phyloP scores from a whole-genome alignment of 2,329 filamentous ascomycete species.

The Periconia macrospinosa region DNA sequence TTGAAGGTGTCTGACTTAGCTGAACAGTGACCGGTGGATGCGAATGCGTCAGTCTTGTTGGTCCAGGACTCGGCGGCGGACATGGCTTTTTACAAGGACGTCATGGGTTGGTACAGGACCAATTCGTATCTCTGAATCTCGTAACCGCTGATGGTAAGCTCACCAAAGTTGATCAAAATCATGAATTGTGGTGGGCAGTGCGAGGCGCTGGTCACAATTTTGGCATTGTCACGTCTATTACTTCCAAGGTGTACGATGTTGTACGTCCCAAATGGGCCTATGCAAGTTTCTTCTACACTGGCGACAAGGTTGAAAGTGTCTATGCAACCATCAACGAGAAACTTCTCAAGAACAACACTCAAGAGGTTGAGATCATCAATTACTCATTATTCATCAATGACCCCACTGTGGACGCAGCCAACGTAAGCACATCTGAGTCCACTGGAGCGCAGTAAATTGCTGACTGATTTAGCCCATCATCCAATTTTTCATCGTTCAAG shows the following conservation, averaged over 20 bases:
- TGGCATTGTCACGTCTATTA: constrained; percentile 30
- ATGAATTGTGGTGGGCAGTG: constrained; percentile 42
- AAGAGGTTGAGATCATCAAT: not conserved
- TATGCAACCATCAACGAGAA: constrained; percentile 9
- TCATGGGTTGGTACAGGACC: constrained; percentile 10
- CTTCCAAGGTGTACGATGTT: constrained; percentile 11
- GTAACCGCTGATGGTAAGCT: constrained; percentile 31
- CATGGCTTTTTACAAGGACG: constrained; percentile 15
- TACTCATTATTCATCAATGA: not conserved
- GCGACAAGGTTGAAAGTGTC: constrained; percentile 9
- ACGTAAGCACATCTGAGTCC: not conserved
- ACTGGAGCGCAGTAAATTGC: no score
- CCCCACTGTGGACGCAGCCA: not conserved
- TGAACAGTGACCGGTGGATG: constrained; percentile 4
- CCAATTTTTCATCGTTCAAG: not conserved
- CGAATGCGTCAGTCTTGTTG: constrained; percentile 9
- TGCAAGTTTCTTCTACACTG: constrained; percentile 6
- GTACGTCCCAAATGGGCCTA: constrained; percentile 8
- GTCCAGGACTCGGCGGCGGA: constrained; percentile 11
- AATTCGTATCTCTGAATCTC: constrained; percentile 5
- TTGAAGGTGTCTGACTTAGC: no score
- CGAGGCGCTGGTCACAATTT: constrained; percentile 42
- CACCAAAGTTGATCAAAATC: constrained; percentile 26
- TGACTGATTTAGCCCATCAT: not conserved
- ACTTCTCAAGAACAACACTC: not conserved